phyloP scores from a whole-genome alignment of 2,329 filamentous ascomycete species.

The Metarhizium anisopliae region DNA sequence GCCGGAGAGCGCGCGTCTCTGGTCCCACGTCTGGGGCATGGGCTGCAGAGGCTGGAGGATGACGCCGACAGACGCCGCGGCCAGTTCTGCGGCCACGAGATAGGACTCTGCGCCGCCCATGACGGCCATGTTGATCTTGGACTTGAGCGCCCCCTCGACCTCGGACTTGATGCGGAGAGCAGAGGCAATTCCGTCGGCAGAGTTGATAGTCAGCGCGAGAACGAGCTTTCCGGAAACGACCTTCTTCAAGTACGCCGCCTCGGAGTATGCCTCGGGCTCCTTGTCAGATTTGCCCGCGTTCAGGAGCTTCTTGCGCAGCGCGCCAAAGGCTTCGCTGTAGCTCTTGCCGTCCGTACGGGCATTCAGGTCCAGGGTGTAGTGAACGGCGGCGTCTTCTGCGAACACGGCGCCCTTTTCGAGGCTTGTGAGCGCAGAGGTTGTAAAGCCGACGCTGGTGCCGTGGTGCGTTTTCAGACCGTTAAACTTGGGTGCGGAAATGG shows the following conservation, averaged over 20 bases:
- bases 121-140: constrained; percentile 44
- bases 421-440: constrained; percentile 37
- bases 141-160: constrained; percentile 35
- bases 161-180: constrained; percentile 49
- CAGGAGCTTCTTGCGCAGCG: constrained; percentile 44
- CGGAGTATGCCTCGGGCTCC: constrained; percentile 32
- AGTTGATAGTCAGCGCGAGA: constrained; percentile 50
- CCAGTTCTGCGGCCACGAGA: constrained; percentile 49
- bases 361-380: constrained; percentile 45
- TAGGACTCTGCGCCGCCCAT: constrained; percentile 56
- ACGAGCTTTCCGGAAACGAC: constrained; percentile 46
- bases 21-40: constrained; percentile 48
- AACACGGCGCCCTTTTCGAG: constrained; percentile 44
- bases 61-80: constrained; percentile 46
- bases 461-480: constrained; percentile 33
- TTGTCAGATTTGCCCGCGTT: constrained; percentile 31
- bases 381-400: constrained; percentile 43
- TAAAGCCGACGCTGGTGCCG: constrained; percentile 51
- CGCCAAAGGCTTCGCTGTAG: constrained; percentile 44
- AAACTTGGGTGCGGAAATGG: constrained; percentile 47
- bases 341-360: constrained; percentile 31
- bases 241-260: constrained; percentile 40
- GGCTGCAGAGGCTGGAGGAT: constrained; percentile 51
- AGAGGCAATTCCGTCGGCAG: constrained; percentile 53
- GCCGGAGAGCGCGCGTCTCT: constrained; percentile 52